Base-by-base conservation (phyloP, 352 stramenopile genomes). In the Phytophthora sp. region DNA sequence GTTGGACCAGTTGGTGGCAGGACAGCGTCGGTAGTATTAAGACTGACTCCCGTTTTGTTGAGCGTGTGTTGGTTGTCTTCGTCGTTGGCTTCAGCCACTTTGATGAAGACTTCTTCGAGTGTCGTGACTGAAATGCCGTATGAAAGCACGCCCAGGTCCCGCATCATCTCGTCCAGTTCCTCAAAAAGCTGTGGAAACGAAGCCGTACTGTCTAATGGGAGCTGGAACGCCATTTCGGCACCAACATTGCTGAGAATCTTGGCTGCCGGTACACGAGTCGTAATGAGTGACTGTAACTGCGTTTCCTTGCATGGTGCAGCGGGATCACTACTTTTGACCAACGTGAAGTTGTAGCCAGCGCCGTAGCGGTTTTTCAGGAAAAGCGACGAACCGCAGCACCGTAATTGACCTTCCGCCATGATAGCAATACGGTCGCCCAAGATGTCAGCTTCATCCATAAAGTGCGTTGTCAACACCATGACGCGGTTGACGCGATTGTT, bases 381-480 rank as follows among this genome's bases (percentile, higher is more conserved):
- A 4, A 95, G 62, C 2, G 84, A 87, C 0, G 83, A 89, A 5
- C 88, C 88, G 23, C 73, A 84, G 71, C 78, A 87, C 5, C 70
- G 73, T 13, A 87, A 42, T 57, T 80, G 51, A 23, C 95, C 88
- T 33, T 93, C 75, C 7, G 87, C 75, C 88, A 96, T 93, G 52
- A 96, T 92, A 12, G 84, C 79, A 41, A 96, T 91, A 1, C 84
- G 80, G 57, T 96, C 88, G 20, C 80, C 84, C 13, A 98, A 72
- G 30, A 93, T 74, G 54, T 98, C 88, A 5, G 89, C 87, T 69
- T 98, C 91, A 35, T 98, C 93, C 93, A 98, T 98, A 57, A 98
- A 98, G 63, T 99, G 96, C 24, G 91, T 98, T 11, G 90, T 98
- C 11, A 98, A 69, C 15, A 98, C 71, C 51, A 97, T 90, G 26